Evolutionary conservation across 768 basidiomycete species (phyloP).

Genomic region (Lactarius deliciosus): DNA sequence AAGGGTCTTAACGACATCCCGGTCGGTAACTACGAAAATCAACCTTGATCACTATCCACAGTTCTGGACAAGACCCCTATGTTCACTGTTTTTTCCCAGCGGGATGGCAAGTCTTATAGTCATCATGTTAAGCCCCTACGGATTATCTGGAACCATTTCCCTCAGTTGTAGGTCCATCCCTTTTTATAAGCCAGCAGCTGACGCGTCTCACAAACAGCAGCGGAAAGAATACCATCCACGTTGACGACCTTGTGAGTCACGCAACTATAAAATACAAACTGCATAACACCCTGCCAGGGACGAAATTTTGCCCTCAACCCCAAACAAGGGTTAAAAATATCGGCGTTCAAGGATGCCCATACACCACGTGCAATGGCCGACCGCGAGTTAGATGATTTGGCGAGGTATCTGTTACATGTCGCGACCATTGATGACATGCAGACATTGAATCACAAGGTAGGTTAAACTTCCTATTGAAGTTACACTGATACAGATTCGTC

Average conservation of each 20-base stretch:
- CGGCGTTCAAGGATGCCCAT: conserved; percentile 77
- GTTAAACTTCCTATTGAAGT: conserved; percentile 24
- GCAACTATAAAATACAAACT: conserved; percentile 4
- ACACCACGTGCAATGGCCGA: conserved; percentile 62
- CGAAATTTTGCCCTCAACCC: conserved; percentile 90
- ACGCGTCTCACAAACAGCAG: conserved; percentile 40
- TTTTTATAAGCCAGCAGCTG: not conserved
- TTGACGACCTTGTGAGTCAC: conserved; percentile 72
- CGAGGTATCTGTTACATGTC: conserved; percentile 64
- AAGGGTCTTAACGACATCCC: not conserved
- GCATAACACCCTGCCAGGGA: conserved; percentile 17
- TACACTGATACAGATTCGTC: conserved; percentile 1
- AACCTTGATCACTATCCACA: conserved; percentile 33
- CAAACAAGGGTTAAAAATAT: conserved; percentile 77
- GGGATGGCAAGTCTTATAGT: conserved; percentile 70
- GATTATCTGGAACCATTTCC: conserved; percentile 86
- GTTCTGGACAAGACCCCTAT: conserved; percentile 86
- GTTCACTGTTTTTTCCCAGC: conserved; percentile 82
- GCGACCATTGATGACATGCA: conserved; percentile 61
- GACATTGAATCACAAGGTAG: conserved; percentile 64
- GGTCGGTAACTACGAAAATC: conserved; percentile 9
- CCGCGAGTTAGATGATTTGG: conserved; percentile 65
- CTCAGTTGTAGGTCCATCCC: conserved; percentile 57
- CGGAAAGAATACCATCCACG: conserved; percentile 76
- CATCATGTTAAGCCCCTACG: conserved; percentile 82